Conservation (phyloP, 148 eudicot species). For the Rhododendron kiyosumense region DNA sequence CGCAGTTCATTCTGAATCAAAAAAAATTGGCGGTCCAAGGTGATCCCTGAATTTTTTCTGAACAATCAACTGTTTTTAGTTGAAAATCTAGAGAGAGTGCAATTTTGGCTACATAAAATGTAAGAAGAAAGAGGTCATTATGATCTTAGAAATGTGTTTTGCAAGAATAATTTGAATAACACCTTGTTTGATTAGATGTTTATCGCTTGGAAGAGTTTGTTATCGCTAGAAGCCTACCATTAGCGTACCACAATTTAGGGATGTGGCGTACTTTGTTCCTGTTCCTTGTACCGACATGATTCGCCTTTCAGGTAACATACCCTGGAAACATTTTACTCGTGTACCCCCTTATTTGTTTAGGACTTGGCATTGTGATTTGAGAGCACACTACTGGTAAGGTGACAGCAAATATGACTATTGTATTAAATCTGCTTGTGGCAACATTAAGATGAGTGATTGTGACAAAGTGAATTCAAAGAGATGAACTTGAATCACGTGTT, state of each 20-base stretch:
- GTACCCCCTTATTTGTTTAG: background rate
- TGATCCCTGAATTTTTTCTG: background rate
- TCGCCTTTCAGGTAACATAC: background rate
- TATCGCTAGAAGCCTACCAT: background rate
- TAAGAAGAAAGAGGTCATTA: background rate
- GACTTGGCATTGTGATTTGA: background rate
- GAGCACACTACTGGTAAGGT: background rate
- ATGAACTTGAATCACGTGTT: background rate
- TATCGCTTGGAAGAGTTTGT: background rate
- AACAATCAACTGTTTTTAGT: background rate
- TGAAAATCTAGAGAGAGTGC: background rate
- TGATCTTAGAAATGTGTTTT: background rate
- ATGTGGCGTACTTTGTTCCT: too few species aligned
- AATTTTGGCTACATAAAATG: background rate
- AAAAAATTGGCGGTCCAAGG: background rate
- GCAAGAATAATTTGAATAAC: background rate
- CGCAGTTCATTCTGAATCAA: background rate
- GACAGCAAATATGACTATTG: background rate
- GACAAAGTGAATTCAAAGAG: background rate
- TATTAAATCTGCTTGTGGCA: background rate
- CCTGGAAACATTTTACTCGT: background rate
- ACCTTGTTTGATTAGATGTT: background rate
- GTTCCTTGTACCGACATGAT: background rate
- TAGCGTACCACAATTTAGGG: background rate
- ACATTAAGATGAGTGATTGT: background rate